These are phyloP conservation scores for Aquanectria penicillioides DNA, from an alignment of 2,329 filamentous ascomycete species.

Conservation along the genomic window DNA sequence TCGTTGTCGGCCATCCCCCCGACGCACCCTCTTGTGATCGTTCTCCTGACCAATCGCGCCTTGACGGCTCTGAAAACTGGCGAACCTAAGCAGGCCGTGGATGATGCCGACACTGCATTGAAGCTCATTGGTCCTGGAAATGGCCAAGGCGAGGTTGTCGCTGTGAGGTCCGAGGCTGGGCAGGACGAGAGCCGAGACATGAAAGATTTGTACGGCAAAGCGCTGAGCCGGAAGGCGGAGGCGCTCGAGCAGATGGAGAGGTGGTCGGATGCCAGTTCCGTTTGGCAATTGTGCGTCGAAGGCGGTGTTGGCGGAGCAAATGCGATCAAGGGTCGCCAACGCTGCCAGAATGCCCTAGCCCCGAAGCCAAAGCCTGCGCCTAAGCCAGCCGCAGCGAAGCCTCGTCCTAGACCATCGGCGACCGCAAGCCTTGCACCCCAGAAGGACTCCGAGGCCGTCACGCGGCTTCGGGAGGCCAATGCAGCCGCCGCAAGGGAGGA, in stretches of 20 bases:
- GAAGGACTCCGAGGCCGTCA: slow-evolving; percentile 79
- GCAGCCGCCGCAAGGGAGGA: slow-evolving; percentile 86
- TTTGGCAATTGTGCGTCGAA: slow-evolving; percentile 87
- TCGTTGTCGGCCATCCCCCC: slow-evolving; percentile 80
- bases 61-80: slow-evolving; percentile 92
- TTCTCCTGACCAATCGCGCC: slow-evolving; percentile 92
- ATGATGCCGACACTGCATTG: slow-evolving; percentile 84
- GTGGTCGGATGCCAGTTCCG: slow-evolving; percentile 83
- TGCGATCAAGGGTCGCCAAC: slow-evolving; percentile 84
- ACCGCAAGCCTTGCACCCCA: slow-evolving; percentile 52
- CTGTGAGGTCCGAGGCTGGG: slow-evolving; percentile 68
- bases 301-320: slow-evolving; percentile 85
- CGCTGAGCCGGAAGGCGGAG: slow-evolving; percentile 92
- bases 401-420: slow-evolving; percentile 56
- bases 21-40: slow-evolving; percentile 83
- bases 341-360: slow-evolving; percentile 87
- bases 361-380: slow-evolving; percentile 68
- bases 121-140: slow-evolving; percentile 80
- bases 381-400: slow-evolving; percentile 57
- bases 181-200: slow-evolving; percentile 79
- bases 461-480: slow-evolving; percentile 84
- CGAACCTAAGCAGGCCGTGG: slow-evolving; percentile 86
- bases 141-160: slow-evolving; percentile 83
- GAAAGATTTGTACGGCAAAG: slow-evolving; percentile 93
- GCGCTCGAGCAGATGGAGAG: slow-evolving; percentile 95